Evolutionary conservation across 1,139 yeast species (phyloP).

Genomic region (Eremothecium cymbalariae): DNA sequence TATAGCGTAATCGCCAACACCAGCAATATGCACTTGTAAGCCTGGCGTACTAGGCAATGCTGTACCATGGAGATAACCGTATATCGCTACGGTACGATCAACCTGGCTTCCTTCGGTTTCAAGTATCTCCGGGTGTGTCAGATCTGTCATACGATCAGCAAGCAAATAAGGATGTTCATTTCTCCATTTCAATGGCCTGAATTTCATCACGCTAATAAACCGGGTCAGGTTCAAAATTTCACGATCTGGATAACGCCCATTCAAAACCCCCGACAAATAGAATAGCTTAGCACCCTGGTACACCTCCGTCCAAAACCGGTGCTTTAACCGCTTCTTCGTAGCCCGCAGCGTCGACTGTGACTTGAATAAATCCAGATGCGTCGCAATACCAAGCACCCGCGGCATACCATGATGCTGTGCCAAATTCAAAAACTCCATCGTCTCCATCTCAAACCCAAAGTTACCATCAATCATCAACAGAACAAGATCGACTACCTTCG

Average conservation of each 20-base stretch:
- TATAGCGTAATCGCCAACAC: slow-evolving; percentile 83
- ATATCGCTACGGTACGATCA: slow-evolving; percentile 83
- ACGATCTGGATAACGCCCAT: slow-evolving; percentile 96
- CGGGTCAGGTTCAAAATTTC: slow-evolving; percentile 87
- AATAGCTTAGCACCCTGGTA: slow-evolving; percentile 96
- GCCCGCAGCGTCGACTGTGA: slow-evolving; percentile 84
- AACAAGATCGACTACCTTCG: slow-evolving; percentile 91
- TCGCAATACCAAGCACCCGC: slow-evolving; percentile 87
- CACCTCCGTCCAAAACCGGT: slow-evolving; percentile 98
- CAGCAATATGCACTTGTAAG: slow-evolving; percentile 87
- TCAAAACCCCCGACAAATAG: slow-evolving; percentile 89
- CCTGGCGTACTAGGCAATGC: slow-evolving; percentile 59
- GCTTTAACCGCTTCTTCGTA: slow-evolving; percentile 84
- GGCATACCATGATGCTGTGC: slow-evolving; percentile 99
- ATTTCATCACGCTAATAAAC: slow-evolving; percentile 94
- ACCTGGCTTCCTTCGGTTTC: slow-evolving; percentile 65
- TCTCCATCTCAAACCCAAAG: slow-evolving; percentile 98
- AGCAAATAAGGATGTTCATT: slow-evolving; percentile 93
- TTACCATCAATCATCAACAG: slow-evolving; percentile 89
- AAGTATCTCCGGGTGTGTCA: slow-evolving; percentile 82
- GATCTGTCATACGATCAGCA: slow-evolving; percentile 89
- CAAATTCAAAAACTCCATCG: slow-evolving; percentile 94
- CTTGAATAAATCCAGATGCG: slow-evolving; percentile 91
- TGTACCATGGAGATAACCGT: slow-evolving; percentile 93
- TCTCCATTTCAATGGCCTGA: slow-evolving; percentile 97